Evolutionary conservation across 1,284 basidiomycete genomes (phyloP).

Genomic region (Sparassis latifolia): DNA sequence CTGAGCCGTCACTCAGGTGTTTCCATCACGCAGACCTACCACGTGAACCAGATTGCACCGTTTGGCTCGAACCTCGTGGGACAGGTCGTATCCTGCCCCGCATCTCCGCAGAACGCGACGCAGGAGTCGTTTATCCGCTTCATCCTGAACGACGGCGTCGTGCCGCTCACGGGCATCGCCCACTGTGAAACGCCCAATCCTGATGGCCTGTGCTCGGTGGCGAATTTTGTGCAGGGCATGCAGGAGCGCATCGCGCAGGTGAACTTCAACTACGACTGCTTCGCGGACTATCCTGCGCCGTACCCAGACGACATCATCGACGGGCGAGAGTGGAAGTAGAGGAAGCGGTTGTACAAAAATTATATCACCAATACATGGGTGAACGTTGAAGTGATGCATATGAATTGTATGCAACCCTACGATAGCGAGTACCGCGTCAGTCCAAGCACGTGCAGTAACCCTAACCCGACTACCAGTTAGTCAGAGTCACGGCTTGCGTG

Average conservation of each 20-base stretch:
- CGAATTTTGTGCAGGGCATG: slow-evolving; percentile 18
- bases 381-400: background rate
- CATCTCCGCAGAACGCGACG: slow-evolving; percentile 13
- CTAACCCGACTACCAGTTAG: too few relatives aligned
- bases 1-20: background rate
- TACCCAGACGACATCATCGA: slow-evolving; percentile 16
- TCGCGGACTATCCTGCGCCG: slow-evolving; percentile 16
- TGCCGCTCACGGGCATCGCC: slow-evolving; percentile 41
- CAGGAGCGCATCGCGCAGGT: slow-evolving; percentile 19
- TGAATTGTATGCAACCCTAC: background rate
- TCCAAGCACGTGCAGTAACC: too few relatives aligned
- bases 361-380: background rate
- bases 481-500: too few relatives aligned
- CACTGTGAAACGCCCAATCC: slow-evolving; percentile 16
- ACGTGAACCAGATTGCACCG: slow-evolving; percentile 39
- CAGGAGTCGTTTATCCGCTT: slow-evolving; percentile 43
- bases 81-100: slow-evolving; percentile 53
- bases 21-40: slow-evolving; percentile 33
- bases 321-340: slow-evolving; percentile 7
- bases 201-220: slow-evolving; percentile 17
- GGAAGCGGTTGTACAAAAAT: background rate
- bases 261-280: slow-evolving; percentile 18
- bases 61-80: slow-evolving; percentile 54
- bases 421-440: too few relatives aligned
- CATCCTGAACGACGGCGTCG: slow-evolving; percentile 51